phyloP scores from a whole-genome alignment of 2,329 filamentous ascomycete genomes.

The Remersonia thermophila region DNA sequence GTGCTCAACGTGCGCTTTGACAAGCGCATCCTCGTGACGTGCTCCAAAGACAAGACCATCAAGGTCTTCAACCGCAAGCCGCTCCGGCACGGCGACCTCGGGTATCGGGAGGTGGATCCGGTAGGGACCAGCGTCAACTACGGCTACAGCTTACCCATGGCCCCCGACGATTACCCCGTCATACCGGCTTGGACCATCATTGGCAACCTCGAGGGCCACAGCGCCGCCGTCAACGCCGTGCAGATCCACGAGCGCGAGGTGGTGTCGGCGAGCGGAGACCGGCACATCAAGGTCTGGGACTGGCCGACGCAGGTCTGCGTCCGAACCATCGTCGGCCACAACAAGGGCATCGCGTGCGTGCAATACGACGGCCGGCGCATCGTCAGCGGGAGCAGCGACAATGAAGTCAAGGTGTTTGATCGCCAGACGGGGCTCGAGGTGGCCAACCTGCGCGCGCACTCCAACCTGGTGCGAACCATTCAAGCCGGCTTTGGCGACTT shows the following conservation, averaged over 20 bases:
- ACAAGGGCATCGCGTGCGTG: conserved; percentile 93
- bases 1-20: conserved; percentile 92
- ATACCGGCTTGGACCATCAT: conserved; percentile 63
- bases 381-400: conserved; percentile 91
- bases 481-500: conserved; percentile 90
- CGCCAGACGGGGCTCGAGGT: conserved; percentile 76
- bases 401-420: conserved; percentile 92
- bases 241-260: conserved; percentile 78
- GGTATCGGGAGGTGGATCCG: conserved; percentile 42
- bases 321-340: conserved; percentile 73
- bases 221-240: conserved; percentile 89
- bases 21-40: conserved; percentile 81
- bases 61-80: conserved; percentile 83
- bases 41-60: conserved; percentile 93
- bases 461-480: conserved; percentile 78
- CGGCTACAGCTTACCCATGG: conserved; percentile 34
- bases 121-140: conserved; percentile 41
- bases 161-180: conserved; percentile 36
- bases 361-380: conserved; percentile 91
- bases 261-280: conserved; percentile 88
- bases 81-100: conserved; percentile 48
- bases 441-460: conserved; percentile 71
- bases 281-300: conserved; percentile 90
- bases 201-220: conserved; percentile 69
- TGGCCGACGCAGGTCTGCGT: conserved; percentile 66